Evolutionary conservation across 2,329 filamentous ascomycete species (phyloP).

Genomic region (Alternaria conjuncta): DNA sequence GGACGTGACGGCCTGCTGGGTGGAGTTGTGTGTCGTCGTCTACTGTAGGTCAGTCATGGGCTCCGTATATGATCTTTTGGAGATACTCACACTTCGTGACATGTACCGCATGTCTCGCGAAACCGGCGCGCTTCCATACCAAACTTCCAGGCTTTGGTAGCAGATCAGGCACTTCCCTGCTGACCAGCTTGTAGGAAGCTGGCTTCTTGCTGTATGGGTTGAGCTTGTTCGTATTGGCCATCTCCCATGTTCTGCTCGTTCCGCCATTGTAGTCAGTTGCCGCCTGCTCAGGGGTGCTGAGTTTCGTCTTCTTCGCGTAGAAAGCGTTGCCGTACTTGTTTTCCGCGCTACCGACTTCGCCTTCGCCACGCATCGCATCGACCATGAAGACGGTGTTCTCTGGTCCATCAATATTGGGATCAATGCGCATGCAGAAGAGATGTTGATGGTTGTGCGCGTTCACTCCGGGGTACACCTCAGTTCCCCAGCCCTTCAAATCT

Average conservation of each 20-base stretch:
- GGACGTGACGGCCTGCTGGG: conserved; percentile 85
- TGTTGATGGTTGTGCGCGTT: conserved; percentile 98
- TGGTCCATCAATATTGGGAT: conserved; percentile 85
- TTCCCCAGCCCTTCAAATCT: conserved; percentile 86
- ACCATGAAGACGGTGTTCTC: conserved; percentile 86
- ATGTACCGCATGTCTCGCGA: conserved; percentile 84
- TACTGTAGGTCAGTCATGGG: conserved; percentile 41
- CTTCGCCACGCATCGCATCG: conserved; percentile 74
- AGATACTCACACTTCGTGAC: conserved; percentile 80
- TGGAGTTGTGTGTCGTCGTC: conserved; percentile 83
- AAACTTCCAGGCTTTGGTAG: conserved; percentile 81
- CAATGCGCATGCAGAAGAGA: conserved; percentile 87
- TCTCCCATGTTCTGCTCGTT: conserved; percentile 87
- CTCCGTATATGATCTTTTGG: neutral
- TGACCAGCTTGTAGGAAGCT: conserved; percentile 86
- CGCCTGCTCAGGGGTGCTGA: conserved; percentile 71
- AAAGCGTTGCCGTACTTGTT: conserved; percentile 93
- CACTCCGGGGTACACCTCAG: conserved; percentile 87
- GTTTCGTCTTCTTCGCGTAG: conserved; percentile 82
- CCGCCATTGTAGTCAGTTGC: conserved; percentile 81
- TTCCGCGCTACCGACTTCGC: conserved; percentile 77
- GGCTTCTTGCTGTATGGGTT: conserved; percentile 88
- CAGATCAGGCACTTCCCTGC: conserved; percentile 78
- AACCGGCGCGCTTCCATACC: conserved; percentile 89
- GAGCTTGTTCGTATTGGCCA: conserved; percentile 81